Evolutionary conservation across 1,139 yeast genomes (phyloP), one percentile per base, ranked within the genome.

Genomic region (Zygoascus sp.): DNA sequence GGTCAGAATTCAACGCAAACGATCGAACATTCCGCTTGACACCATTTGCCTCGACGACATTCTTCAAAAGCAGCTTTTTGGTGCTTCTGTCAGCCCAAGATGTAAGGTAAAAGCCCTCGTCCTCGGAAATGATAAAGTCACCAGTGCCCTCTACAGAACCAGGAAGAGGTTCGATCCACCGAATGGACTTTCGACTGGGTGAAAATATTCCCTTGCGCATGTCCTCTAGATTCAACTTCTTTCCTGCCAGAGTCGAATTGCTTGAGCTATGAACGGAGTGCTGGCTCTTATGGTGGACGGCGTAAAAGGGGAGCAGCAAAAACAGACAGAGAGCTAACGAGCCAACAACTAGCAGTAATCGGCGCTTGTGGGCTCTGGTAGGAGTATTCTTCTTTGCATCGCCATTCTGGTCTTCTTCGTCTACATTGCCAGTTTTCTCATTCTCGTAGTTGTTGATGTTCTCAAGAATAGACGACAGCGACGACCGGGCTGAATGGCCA

Each of bases 1-100:
- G 70, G 54, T 76, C 58, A 8, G 58, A 56, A 50, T 64, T 64
- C 32, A 72, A 50, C 7, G 52, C 53, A 63, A 67, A 45, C 1
- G 53, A 40, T 21, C 46, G 42, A 7, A 68, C 59, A 2, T 22
- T 22, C 45, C 55, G 55, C 10, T 15, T 32, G 6, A 43, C 25
- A 3, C 58, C 65, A 1, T 50, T 51, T 43, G 51, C 52, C 9
- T 46, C 42, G 19, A 60, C 45, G 5, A 36, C 30, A 1, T 53
- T 44, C 22, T 50, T 52, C 10, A 51, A 40, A 34, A 59, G 44
- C 35, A 62, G 46, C 20, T 46, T 53, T 17, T 52, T 47, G 40
- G 53, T 51, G 32, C 52, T 50, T 9, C 54, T 32, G 37, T 56
- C 51, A 21, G 58, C 59, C 67, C 67, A 63, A 19, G 51, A 48